These are phyloP conservation scores for Phytophthora uliginosa DNA, from an alignment of 352 stramenopile genomes.

Conservation along the genomic window DNA sequence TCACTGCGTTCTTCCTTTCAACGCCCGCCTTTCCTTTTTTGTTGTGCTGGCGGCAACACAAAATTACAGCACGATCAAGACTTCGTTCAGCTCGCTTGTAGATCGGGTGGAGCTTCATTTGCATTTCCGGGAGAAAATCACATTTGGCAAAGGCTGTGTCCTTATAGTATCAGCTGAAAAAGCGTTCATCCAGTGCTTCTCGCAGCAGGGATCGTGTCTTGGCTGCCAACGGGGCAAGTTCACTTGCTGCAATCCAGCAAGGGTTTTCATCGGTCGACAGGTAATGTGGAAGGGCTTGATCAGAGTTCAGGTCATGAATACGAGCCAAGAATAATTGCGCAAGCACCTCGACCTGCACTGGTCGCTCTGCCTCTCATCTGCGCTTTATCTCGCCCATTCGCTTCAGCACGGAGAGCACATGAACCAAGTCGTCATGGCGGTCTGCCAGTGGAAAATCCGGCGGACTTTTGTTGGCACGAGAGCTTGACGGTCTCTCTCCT, in stretches of 20 bases:
- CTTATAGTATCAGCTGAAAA: constrained; percentile 21
- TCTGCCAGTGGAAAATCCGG: constrained; percentile 7
- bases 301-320: background rate
- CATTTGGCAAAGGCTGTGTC: constrained; percentile 7
- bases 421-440: constrained; percentile 5
- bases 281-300: constrained; percentile 23
- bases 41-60: constrained; percentile 14
- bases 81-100: constrained; percentile 15
- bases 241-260: constrained; percentile 20
- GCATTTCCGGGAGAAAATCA: constrained; percentile 22
- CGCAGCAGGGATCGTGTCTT: constrained; percentile 13
- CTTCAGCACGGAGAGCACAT: constrained; percentile 7
- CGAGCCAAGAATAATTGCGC: background rate
- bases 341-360: background rate
- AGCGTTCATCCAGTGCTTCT: constrained; percentile 8
- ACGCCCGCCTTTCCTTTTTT: constrained; percentile 9
- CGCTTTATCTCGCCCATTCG: background rate
- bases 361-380: background rate
- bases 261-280: constrained; percentile 21
- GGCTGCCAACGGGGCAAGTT: constrained; percentile 7
- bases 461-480: background rate
- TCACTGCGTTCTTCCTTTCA: constrained; percentile 8
- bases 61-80: constrained; percentile 8
- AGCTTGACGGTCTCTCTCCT: constrained; percentile 5
- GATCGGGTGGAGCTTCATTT: constrained; percentile 18